Evolutionary conservation across 2,329 filamentous ascomycete species (phyloP).

Genomic region (Fusarium virguliforme): DNA sequence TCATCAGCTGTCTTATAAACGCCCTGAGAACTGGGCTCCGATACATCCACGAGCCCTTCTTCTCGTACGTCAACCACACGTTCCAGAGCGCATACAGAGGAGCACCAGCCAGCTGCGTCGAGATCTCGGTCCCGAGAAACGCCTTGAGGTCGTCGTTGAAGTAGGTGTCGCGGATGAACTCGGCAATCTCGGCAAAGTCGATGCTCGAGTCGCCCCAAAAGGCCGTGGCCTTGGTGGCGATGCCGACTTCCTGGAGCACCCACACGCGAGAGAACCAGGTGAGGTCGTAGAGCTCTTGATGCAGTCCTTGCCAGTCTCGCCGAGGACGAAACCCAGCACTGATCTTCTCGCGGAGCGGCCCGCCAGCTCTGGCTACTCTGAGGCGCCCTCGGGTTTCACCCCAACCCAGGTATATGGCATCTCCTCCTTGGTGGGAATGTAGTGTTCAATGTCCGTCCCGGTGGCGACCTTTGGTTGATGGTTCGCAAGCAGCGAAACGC

Average conservation of each 20-base stretch:
- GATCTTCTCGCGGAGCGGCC: not conserved
- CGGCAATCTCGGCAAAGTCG: slow-evolving; percentile 22
- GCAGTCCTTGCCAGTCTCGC: not conserved
- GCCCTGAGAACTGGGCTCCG: not conserved
- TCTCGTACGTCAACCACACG: slow-evolving; percentile 26
- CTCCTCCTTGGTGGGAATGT: not conserved
- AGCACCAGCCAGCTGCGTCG: not conserved
- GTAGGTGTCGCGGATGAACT: slow-evolving; percentile 23
- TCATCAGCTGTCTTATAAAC: not conserved
- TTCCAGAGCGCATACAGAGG: slow-evolving; percentile 27
- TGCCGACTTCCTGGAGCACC: slow-evolving; percentile 20
- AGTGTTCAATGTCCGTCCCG: slow-evolving; percentile 14
- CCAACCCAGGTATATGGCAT: not conserved
- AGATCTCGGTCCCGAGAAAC: not conserved
- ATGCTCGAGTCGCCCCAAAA: slow-evolving; percentile 18
- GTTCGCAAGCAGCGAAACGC: slow-evolving; percentile 21
- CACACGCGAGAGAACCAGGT: slow-evolving; percentile 26
- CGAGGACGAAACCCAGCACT: slow-evolving; percentile 4
- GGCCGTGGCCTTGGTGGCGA: slow-evolving; percentile 17
- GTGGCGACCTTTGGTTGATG: slow-evolving; percentile 24
- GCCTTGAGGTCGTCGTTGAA: slow-evolving; percentile 6
- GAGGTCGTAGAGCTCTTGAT: slow-evolving; percentile 13
- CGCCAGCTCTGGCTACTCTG: slow-evolving; percentile 1
- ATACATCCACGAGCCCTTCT: slow-evolving; percentile 20
- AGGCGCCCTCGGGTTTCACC: not conserved